Evolutionary conservation across 495 filamentous ascomycete genomes (phyloP), one percentile per base, ranked within the genome.

Genomic region (Sporormia fimetaria): DNA sequence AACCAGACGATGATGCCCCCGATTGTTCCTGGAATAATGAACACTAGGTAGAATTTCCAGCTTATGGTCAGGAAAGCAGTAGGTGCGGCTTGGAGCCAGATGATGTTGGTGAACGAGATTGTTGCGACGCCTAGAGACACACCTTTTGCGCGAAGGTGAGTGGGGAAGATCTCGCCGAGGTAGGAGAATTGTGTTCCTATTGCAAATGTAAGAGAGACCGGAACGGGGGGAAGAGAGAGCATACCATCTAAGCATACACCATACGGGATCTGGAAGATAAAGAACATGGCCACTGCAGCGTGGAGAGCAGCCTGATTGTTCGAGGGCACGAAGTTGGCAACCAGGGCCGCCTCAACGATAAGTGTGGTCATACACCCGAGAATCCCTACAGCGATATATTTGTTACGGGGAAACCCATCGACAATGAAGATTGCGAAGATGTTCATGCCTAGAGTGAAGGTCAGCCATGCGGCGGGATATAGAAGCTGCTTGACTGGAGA

Each of bases 261-360:
- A 38, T 58, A 48, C 16, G 52, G 39, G 41, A 65, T 42, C 34
- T 55, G 34, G 31, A 39, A 49, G 18, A 48, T 17, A 27, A 40
- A 49, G 30, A 45, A 33, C 45, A 53, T 53, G 12, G 40, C 45
- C 5, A 45, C 45, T 12, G 40, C 50, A 2, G 50, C 50, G 9
- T 28, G 40, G 7, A 49, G 28, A 11, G 50, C 50, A n/a, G 33
- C 12, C 11, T 44, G 24, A 18, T 53, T 47, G 5, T 47, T 27
- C n/a, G 37, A 42, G 14, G 36, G 11, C n/a, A 14, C 42, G 25
- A 52, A 52, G 22, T 42, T 49, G 12, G 50, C 45, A 11, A 57
- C 40, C 2, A 62, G 42, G 3, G 57, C 57, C 4, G 57, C 57
- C 43, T 58, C 55, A 11, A 54, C 25, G 33, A 52, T 48, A 3